phyloP scores from a whole-genome alignment of 768 basidiomycete species.

The Podaxis mareebaensis region DNA sequence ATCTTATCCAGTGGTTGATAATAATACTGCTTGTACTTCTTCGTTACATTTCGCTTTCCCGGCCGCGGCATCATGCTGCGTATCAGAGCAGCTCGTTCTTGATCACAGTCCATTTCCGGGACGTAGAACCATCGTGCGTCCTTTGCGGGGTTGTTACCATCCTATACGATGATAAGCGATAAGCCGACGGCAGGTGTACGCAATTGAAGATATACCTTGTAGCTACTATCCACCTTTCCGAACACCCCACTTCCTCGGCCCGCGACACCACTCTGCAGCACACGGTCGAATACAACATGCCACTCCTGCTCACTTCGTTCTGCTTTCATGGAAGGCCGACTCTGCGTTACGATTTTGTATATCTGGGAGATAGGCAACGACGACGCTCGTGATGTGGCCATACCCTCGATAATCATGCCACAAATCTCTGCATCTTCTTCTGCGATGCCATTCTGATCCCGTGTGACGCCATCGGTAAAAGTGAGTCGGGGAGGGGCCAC shows the following conservation, averaged over 20 bases:
- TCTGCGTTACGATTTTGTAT: constrained; percentile 50
- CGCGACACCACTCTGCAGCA: constrained; percentile 47
- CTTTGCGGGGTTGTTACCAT: constrained; percentile 48
- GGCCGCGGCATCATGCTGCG: constrained; percentile 74
- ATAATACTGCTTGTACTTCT: constrained; percentile 86
- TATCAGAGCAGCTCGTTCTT: constrained; percentile 67
- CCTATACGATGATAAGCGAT: constrained; percentile 29
- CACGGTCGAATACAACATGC: constrained; percentile 46
- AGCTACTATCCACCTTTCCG: constrained; percentile 69
- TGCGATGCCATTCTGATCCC: constrained; percentile 23
- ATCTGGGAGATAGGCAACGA: constrained; percentile 58
- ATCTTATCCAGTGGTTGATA: constrained; percentile 74
- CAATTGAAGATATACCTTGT: constrained; percentile 42
- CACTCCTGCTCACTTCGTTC: constrained; percentile 47
- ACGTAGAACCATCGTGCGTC: constrained; percentile 79
- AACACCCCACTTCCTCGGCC: constrained; percentile 59
- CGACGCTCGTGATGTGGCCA: constrained; percentile 73
- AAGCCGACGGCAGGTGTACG: constrained; percentile 7
- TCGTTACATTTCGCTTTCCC: constrained; percentile 74
- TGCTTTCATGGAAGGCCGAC: constrained; percentile 51
- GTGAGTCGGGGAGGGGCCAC: constrained; percentile 8
- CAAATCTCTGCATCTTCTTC: constrained; percentile 45
- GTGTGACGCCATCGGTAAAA: constrained; percentile 8
- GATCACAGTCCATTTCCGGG: constrained; percentile 68
- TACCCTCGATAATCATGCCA: constrained; percentile 69